Evolutionary conservation across 495 filamentous ascomycete species (phyloP).

Genomic region (Daldinia concentrica): DNA sequence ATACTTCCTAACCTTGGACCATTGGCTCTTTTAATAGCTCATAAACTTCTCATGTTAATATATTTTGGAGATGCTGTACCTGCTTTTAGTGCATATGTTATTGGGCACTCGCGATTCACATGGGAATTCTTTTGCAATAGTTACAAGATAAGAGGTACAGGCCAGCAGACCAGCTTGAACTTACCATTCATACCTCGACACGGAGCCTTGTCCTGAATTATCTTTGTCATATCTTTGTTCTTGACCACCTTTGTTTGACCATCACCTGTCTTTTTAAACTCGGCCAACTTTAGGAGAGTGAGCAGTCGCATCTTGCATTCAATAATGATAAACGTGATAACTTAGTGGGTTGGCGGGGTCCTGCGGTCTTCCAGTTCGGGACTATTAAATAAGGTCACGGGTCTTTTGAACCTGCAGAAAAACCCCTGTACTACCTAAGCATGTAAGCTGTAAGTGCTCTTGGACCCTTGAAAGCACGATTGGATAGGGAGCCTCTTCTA

Average conservation of each 20-base stretch:
- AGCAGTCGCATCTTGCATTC: background rate
- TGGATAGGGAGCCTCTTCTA: conserved; percentile 15
- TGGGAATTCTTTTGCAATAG: background rate
- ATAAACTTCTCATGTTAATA: background rate
- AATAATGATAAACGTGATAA: background rate
- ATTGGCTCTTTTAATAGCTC: conserved; percentile 21
- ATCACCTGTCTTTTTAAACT: background rate
- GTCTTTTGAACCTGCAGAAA: conserved; percentile 27
- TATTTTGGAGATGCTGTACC: conserved; percentile 4
- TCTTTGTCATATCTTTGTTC: background rate
- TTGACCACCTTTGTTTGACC: background rate
- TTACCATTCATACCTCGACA: conserved; percentile 34
- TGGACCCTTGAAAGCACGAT: conserved; percentile 33
- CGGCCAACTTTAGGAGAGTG: background rate
- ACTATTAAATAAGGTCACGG: conserved; percentile 27
- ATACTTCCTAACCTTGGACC: conserved; percentile 7
- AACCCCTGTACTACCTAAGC: background rate
- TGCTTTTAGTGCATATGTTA: background rate
- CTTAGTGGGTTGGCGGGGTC: conserved; percentile 17
- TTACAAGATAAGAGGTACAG: conserved; percentile 13
- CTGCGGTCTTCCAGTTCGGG: conserved; percentile 17
- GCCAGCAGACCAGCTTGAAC: background rate
- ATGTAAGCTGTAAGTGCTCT: conserved; percentile 28
- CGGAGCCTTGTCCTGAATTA: conserved; percentile 4
- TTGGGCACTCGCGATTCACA: background rate